phyloP scores from a whole-genome alignment of 73 alveolate species.

The Effrenium voratum region DNA sequence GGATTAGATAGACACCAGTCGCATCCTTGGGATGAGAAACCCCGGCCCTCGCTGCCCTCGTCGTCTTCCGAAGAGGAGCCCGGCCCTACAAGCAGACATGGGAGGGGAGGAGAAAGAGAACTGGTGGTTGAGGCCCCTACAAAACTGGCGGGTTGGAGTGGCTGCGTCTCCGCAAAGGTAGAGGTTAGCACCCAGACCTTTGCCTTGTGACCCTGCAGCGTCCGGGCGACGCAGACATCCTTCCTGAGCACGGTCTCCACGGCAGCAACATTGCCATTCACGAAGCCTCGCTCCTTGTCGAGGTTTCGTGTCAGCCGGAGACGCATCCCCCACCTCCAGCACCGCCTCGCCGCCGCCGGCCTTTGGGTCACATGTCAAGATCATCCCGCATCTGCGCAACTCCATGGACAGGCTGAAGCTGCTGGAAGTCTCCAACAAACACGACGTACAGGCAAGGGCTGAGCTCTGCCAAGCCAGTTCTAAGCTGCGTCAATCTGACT shows the following conservation, averaged over 20 bases:
- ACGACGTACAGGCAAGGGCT: constrained; percentile 8
- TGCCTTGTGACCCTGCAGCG: neutral
- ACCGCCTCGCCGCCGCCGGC: constrained; percentile 16
- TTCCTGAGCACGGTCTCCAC: neutral
- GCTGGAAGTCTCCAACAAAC: constrained; percentile 54
- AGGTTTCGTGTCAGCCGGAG: constrained; percentile 45
- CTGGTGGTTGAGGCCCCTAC: no score
- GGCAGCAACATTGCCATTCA: constrained; percentile 23
- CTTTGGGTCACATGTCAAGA: neutral
- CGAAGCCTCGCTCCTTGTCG: constrained; percentile 44
- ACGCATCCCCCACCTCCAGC: constrained; percentile 18
- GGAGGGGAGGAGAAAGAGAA: no score
- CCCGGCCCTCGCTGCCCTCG: no score
- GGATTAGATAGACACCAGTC: no score
- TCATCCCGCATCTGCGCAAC: no score
- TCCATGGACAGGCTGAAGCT: constrained; percentile 24
- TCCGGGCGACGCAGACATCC: constrained; percentile 2
- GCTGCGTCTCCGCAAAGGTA: no score
- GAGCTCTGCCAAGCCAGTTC: neutral
- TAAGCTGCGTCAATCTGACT: neutral
- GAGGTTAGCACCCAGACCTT: no score
- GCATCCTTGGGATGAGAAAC: no score
- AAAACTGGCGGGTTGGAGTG: no score
- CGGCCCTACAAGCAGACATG: no score
- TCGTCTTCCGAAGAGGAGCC: no score